Percentiles rank a stretch among this genome's conserved stretches.
Evolutionary conservation across 176 grass and related monocot species (phyloP).

Genomic region (Alopecurus myosuroides): DNA sequence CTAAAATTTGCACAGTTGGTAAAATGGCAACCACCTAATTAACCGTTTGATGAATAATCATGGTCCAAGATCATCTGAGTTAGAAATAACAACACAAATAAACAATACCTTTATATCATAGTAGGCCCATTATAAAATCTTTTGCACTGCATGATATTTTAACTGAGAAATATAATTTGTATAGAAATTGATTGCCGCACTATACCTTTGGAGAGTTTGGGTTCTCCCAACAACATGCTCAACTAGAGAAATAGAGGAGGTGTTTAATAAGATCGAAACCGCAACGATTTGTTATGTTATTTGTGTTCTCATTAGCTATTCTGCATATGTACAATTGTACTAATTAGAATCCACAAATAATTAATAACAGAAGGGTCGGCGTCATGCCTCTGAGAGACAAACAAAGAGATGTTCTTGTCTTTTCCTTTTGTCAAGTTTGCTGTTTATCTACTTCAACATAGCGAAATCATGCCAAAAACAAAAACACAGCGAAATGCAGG

Average conservation of each 20-base stretch:
- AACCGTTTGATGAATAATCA: background rate
- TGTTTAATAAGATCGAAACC: no score
- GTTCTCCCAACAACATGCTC: background rate
- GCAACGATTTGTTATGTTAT: no score
- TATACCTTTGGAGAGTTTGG: background rate
- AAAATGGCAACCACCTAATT: background rate
- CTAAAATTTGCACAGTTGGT: background rate
- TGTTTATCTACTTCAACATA: background rate
- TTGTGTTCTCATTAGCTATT: background rate
- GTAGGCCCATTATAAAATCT: no score
- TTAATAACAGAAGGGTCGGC: no score
- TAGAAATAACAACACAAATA: background rate
- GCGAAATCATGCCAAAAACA: no score
- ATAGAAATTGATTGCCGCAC: background rate
- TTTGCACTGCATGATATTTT: no score
- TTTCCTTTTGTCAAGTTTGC: constrained; percentile 21
- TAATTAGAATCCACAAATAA: background rate
- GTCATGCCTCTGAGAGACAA: no score
- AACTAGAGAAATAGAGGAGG: no score
- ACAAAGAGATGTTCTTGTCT: background rate
- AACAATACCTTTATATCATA: no score
- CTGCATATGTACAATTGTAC: background rate
- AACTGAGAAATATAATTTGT: no score
- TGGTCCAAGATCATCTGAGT: background rate
- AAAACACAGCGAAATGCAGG: background rate